Conservation (phyloP, 164 flowering plant species). For the Annona squamosa region DNA sequence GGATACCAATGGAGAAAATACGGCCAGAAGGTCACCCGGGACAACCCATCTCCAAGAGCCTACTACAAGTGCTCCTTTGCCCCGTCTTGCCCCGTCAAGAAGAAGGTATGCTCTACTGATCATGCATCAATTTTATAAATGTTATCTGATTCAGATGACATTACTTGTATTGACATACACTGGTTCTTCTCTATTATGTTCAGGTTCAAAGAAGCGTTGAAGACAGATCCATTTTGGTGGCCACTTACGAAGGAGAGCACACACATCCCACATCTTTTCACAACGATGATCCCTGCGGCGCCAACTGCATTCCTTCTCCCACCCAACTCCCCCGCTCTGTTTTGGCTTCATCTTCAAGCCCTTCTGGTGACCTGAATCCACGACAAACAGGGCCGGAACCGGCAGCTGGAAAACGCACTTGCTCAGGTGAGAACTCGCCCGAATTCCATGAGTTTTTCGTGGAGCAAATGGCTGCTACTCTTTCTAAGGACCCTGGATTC, state of each 20-base stretch:
- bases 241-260: slow-evolving; percentile 48
- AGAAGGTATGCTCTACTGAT: slow-evolving; percentile 19
- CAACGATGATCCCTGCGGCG: slow-evolving; percentile 20
- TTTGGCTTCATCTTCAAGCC: slow-evolving; percentile 22
- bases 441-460: slow-evolving; percentile 28
- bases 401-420: not conserved
- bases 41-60: slow-evolving; percentile 37
- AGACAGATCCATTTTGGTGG: slow-evolving; percentile 31
- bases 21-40: slow-evolving; percentile 33
- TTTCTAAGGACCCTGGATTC: slow-evolving; percentile 39
- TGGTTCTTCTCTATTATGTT: not conserved
- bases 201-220: slow-evolving; percentile 45
- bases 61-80: slow-evolving; percentile 33
- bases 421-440: slow-evolving; percentile 9
- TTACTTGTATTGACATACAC: not conserved
- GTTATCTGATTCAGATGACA: not conserved
- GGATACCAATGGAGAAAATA: slow-evolving; percentile 40
- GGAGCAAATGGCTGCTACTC: slow-evolving; percentile 28
- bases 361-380: slow-evolving; percentile 31
- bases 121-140: not conserved
- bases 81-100: slow-evolving; percentile 29
- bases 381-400: slow-evolving; percentile 26
- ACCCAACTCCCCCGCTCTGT: slow-evolving; percentile 1
- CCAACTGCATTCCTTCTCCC: slow-evolving; percentile 13
- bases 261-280: slow-evolving; percentile 30